A percentile compares a stretch with the other conserved stretches of the same genome.
Conservation (phyloP, 139 green algal species). For the Coelastrella sp. region DNA sequence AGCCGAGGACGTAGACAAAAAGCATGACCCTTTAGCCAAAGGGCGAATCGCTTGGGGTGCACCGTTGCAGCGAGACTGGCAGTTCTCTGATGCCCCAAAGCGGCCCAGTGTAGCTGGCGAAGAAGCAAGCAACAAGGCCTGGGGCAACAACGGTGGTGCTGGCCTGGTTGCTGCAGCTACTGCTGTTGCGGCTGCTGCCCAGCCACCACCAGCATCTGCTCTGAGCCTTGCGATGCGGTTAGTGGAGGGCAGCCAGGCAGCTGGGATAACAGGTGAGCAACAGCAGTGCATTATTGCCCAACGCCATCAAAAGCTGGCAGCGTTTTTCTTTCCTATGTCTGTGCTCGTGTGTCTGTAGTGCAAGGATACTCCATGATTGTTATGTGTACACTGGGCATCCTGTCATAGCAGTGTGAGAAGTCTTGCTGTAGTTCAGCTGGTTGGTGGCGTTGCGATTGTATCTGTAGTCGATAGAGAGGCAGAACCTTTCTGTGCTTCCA, state of each 20-base stretch:
- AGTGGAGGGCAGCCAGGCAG: conserved; percentile 43
- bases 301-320: no score
- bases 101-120: neutral
- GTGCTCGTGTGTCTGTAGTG: no score
- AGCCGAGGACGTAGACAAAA: conserved; percentile 24
- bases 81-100: neutral
- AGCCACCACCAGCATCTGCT: conserved; percentile 29
- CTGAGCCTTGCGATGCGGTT: conserved; percentile 42
- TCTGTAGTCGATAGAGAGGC: no score
- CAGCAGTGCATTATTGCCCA: no score
- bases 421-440: no score
- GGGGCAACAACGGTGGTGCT: neutral
- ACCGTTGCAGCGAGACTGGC: conserved; percentile 39
- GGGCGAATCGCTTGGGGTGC: conserved; percentile 43
- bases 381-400: no score
- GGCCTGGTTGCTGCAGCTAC: conserved; percentile 30
- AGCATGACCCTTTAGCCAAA: conserved; percentile 36
- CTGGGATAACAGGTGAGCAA: conserved; percentile 27
- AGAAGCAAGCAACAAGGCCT: neutral
- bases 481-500: no score
- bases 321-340: no score
- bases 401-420: no score
- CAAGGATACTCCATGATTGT: no score
- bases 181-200: conserved; percentile 37
- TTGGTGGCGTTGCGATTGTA: no score